These are phyloP conservation scores for Yamadazyma phyllophila DNA, from an alignment of 805 yeast genomes.

Conservation along the genomic window DNA sequence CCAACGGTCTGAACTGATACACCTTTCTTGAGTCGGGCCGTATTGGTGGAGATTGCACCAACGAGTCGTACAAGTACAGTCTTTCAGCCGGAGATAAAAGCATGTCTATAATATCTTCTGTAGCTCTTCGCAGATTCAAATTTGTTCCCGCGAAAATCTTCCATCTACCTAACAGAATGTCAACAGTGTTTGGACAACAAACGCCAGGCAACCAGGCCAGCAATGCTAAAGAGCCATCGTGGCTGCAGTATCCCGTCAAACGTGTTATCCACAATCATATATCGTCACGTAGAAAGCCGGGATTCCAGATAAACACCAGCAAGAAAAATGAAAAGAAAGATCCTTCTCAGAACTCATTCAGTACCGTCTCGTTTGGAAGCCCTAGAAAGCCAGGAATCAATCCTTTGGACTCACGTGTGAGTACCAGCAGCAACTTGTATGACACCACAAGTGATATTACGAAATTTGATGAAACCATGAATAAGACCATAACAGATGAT, in stretches of 20 bases:
- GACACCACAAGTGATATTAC: constrained; percentile 19
- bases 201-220: neutral
- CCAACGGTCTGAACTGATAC: constrained; percentile 81
- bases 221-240: constrained; percentile 24
- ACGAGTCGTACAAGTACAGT: constrained; percentile 72
- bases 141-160: neutral
- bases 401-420: constrained; percentile 18
- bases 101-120: constrained; percentile 36
- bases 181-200: constrained; percentile 1
- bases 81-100: constrained; percentile 74
- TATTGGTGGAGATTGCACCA: constrained; percentile 54
- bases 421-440: constrained; percentile 17
- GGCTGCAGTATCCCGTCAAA: constrained; percentile 35
- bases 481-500: constrained; percentile 30
- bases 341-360: constrained; percentile 22
- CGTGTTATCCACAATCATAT: constrained; percentile 43
- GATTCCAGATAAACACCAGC: constrained; percentile 33
- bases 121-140: neutral
- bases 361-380: constrained; percentile 35
- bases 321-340: constrained; percentile 15
- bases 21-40: constrained; percentile 84
- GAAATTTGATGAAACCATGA: constrained; percentile 29
- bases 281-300: constrained; percentile 38
- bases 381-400: constrained; percentile 18
- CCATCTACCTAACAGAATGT: neutral